These are phyloP conservation scores for Cercospora sp. DNA, from an alignment of 2,329 filamentous ascomycete genomes.

Conservation along the genomic window DNA sequence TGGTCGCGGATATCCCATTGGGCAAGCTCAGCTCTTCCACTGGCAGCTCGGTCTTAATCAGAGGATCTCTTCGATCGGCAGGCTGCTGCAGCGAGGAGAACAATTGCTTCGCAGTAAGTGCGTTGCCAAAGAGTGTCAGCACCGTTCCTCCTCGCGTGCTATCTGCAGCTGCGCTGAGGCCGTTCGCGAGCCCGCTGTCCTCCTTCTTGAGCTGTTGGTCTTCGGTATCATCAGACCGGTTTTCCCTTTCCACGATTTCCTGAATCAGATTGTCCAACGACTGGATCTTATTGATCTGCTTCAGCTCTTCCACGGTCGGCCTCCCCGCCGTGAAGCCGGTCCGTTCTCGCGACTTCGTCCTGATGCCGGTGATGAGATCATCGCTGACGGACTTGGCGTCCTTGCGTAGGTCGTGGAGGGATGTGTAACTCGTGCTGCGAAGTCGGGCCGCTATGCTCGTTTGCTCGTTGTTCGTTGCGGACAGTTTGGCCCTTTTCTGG, in stretches of 20 bases:
- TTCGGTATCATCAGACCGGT: constrained; percentile 18
- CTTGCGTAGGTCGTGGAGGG: constrained; percentile 45
- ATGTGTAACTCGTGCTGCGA: constrained; percentile 43
- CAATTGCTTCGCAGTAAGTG: constrained; percentile 71
- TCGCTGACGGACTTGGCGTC: constrained; percentile 47
- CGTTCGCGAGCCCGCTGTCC: constrained; percentile 19
- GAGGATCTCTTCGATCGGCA: constrained; percentile 10
- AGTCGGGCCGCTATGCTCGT: constrained; percentile 44
- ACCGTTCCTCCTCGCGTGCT: constrained; percentile 56
- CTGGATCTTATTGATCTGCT: constrained; percentile 38
- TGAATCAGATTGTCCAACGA: constrained; percentile 34
- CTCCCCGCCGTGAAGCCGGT: constrained; percentile 27
- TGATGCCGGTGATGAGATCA: constrained; percentile 41
- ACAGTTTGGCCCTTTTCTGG: constrained; percentile 49
- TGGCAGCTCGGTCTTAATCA: constrained; percentile 39
- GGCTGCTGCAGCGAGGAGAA: constrained; percentile 75
- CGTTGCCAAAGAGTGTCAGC: constrained; percentile 75
- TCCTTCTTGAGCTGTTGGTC: constrained; percentile 26
- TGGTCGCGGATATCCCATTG: constrained; percentile 70
- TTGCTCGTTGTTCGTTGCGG: constrained; percentile 36
- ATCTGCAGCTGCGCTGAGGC: constrained; percentile 10
- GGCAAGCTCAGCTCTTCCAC: constrained; percentile 69
- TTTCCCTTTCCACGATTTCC: constrained; percentile 36
- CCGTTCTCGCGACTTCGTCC: constrained; percentile 31
- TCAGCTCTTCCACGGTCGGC: constrained; percentile 42